Evolutionary conservation across 352 stramenopile genomes (phyloP), one percentile per base, ranked within the genome.

Genomic region (Globisporangium emineosum): DNA sequence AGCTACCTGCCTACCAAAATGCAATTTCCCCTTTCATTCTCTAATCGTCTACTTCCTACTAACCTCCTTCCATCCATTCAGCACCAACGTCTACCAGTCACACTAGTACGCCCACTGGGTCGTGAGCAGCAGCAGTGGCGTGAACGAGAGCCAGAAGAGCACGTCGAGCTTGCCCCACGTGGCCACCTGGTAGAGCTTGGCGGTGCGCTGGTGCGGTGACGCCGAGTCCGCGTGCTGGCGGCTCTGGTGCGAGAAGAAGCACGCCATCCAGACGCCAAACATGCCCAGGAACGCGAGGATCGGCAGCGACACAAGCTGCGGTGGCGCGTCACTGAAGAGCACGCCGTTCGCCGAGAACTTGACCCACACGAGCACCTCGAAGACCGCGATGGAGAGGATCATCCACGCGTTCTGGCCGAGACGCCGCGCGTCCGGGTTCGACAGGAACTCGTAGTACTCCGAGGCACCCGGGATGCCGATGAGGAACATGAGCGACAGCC

Each of bases 371-470:
- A 94, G 71, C 40, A 90, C 75, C 66, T 94, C 86, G 60, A 94
- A 90, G 15, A 77, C 76, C 15, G 77, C 73, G 66, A 94, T 90
- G 7, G 81, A 89, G 37, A 90, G 65, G 42, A 92, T 82, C 79
- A 94, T 90, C 86, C 86, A 94, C 49, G 86, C 76, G 62, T 94
- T 94, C 62, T 94, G 86, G 43, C 86, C 86, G 7, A 94, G 71
- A 21, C 86, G 83, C 66, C 72, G 75, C 70, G 83, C 90, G 29
- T 90, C 75, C 1, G 86, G 83, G 58, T 96, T 93, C 13, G 81
- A 72, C 54, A 96, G 70, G 60, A 94, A 96, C 71, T 94, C 85
- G 56, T 94, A 94, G 67, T 93, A 96, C 81, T 96, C 88, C 32
- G 88, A 83, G 19, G 86, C 81, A 4, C 75, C 88, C 15, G 82